Conservation (phyloP, 495 filamentous ascomycete species). For the Daldinia grandis region DNA sequence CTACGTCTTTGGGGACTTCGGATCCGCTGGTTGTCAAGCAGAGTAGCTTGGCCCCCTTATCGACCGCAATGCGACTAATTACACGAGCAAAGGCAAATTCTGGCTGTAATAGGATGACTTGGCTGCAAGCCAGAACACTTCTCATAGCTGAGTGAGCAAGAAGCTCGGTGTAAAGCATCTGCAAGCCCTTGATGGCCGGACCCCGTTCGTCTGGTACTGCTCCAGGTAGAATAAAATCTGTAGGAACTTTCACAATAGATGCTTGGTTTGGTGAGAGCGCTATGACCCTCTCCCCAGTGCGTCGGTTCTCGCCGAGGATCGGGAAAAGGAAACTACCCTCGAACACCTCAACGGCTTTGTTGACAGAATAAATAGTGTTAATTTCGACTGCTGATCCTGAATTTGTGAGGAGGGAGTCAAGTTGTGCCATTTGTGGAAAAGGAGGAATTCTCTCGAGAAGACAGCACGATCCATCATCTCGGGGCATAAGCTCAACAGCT, state of each 20-base stretch:
- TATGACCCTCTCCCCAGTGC: not conserved
- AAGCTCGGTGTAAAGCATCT: not conserved
- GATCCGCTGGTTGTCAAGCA: not conserved
- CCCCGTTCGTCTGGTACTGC: not conserved
- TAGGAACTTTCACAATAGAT: not conserved
- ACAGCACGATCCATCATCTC: not conserved
- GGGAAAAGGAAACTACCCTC: not conserved
- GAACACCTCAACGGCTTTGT: not conserved
- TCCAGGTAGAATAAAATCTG: not conserved
- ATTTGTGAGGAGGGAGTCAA: not conserved
- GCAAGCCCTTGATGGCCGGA: not conserved
- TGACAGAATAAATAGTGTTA: not conserved
- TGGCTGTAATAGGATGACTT: not conserved
- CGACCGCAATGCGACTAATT: not conserved
- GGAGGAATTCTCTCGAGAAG: not conserved
- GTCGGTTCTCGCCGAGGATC: not conserved
- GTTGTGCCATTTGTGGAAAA: not conserved
- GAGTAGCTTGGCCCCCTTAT: not conserved
- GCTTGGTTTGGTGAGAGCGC: not conserved
- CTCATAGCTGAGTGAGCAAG: not conserved
- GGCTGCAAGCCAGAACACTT: not conserved
- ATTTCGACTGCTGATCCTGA: not conserved
- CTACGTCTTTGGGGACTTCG: not conserved
- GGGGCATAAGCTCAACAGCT: not conserved
- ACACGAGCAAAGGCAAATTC: not conserved